Percentiles rank a stretch among this genome's conserved stretches.
These are phyloP conservation scores for Syncephalis plumigaleata DNA, from an alignment of 371 early-diverging fungal species.

Conservation along the genomic window DNA sequence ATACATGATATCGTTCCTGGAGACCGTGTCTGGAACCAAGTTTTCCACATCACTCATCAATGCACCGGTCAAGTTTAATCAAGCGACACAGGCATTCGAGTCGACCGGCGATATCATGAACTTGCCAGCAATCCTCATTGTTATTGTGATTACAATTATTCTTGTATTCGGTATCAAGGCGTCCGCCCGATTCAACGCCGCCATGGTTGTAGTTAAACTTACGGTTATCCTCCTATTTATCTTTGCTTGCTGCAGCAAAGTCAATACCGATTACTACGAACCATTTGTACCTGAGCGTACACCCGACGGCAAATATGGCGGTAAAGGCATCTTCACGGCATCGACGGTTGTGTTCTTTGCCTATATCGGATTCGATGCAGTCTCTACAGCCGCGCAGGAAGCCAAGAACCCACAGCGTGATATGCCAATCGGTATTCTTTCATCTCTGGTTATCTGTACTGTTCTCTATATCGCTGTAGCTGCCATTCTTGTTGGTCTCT, in stretches of 20 bases:
- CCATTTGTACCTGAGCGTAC: slow-evolving; percentile 63
- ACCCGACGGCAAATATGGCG: slow-evolving; percentile 37
- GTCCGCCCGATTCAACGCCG: slow-evolving; percentile 48
- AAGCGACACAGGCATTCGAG: slow-evolving; percentile 16
- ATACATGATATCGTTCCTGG: slow-evolving; percentile 50
- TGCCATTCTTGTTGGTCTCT: slow-evolving; percentile 58
- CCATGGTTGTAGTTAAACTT: slow-evolving; percentile 55
- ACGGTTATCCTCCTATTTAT: slow-evolving; percentile 62
- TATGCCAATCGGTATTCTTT: slow-evolving; percentile 75
- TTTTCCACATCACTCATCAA: slow-evolving; percentile 28
- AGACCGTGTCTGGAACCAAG: slow-evolving; percentile 26
- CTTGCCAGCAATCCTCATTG: slow-evolving; percentile 49
- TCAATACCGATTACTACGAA: slow-evolving; percentile 44
- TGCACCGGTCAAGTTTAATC: slow-evolving; percentile 41
- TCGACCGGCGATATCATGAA: slow-evolving; percentile 41
- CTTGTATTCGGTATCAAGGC: slow-evolving; percentile 52
- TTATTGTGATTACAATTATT: slow-evolving; percentile 31
- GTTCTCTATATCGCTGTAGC: slow-evolving; percentile 57
- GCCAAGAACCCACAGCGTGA: slow-evolving; percentile 62
- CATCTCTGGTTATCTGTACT: slow-evolving; percentile 55
- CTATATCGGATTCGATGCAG: slow-evolving; percentile 79
- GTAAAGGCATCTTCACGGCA: slow-evolving; percentile 49
- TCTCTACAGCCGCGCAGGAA: slow-evolving; percentile 79
- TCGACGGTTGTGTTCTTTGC: slow-evolving; percentile 75
- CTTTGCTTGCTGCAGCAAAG: slow-evolving; percentile 36